Evolutionary conservation across 768 basidiomycete genomes (phyloP), one percentile per base, ranked within the genome.

Genomic region (Candolleomyces eurysporus): DNA sequence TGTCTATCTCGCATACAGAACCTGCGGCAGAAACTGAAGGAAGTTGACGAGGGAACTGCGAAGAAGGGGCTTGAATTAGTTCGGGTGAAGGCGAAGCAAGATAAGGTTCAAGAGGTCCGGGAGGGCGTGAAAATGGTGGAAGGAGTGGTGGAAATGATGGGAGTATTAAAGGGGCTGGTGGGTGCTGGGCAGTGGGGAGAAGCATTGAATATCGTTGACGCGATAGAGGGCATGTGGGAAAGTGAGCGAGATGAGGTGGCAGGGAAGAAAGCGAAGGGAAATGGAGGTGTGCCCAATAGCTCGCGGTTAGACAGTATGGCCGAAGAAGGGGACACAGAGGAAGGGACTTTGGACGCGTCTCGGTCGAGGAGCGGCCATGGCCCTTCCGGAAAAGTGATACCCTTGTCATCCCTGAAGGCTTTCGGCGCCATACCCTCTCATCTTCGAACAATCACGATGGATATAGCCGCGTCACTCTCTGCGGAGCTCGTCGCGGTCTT

Each of bases 121-220:
- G 84, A 87, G 52, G 84, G 88, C 2, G 82, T 90, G 62, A 82
- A 78, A 59, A 81, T 86, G 56, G 79, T 96, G 9, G 79, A 79
- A 9, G 85, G 86, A 16, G 86, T 95, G 30, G 84, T 89, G 54
- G 93, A 97, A 67, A 89, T 92, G 81, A 80, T 88, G 0, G 82
- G 82, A 3, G 82, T 93, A 46, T 87, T 89, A 31, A 85, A 82
- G 59, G 79, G 83, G 26, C 72, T 97, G 57, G 92, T 95, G n/a
- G 81, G 80, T 52, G 88, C 87, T 19, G 94, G 92, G 0, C 92
- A 97, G 65, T 98, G 93, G 91, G 84, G 85, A 14, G 90, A 92
- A 59, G 94, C 94, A 7, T 75, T 98, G 59, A 83, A 82, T 51
- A 79, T 94, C 17, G 82, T 93, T 42, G 87, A 92, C 52, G 82